Conservation (phyloP, 148 eudicot species). For the Rhododendron vialii region DNA sequence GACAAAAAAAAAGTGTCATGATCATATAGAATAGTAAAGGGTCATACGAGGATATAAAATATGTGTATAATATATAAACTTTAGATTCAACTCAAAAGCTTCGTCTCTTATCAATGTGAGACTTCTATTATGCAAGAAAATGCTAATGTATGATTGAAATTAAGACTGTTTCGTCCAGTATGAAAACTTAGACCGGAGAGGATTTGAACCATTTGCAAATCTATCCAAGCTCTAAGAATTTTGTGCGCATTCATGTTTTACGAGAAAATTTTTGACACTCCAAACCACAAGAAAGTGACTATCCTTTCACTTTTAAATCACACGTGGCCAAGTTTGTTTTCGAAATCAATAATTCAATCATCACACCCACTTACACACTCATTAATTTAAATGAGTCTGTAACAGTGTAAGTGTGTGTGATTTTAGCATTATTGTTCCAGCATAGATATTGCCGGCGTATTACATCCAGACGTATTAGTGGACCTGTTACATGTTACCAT, state of each 20-base stretch:
- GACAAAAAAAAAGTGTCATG: too few relatives aligned
- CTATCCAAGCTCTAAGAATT: not conserved
- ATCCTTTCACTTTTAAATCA: not conserved
- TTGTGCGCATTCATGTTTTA: not conserved
- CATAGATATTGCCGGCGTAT: not conserved
- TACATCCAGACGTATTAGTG: not conserved
- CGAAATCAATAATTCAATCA: not conserved
- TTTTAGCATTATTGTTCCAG: too few relatives aligned
- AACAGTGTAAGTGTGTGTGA: too few relatives aligned
- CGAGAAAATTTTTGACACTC: not conserved
- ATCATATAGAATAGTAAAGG: too few relatives aligned
- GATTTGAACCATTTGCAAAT: not conserved
- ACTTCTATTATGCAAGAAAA: not conserved
- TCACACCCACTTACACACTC: too few relatives aligned
- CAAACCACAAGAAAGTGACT: not conserved
- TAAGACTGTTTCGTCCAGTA: not conserved
- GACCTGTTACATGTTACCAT: not conserved
- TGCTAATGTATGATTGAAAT: not conserved
- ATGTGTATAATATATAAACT: too few relatives aligned
- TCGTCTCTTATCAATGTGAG: not conserved
- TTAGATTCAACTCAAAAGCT: too few relatives aligned
- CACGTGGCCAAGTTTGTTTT: not conserved
- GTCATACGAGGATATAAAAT: too few relatives aligned
- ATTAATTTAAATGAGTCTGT: too few relatives aligned
- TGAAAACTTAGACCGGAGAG: not conserved